Evolutionary conservation across 768 basidiomycete species (phyloP), one percentile per base, ranked within the genome.

Genomic region (Tulasnella sp.): DNA sequence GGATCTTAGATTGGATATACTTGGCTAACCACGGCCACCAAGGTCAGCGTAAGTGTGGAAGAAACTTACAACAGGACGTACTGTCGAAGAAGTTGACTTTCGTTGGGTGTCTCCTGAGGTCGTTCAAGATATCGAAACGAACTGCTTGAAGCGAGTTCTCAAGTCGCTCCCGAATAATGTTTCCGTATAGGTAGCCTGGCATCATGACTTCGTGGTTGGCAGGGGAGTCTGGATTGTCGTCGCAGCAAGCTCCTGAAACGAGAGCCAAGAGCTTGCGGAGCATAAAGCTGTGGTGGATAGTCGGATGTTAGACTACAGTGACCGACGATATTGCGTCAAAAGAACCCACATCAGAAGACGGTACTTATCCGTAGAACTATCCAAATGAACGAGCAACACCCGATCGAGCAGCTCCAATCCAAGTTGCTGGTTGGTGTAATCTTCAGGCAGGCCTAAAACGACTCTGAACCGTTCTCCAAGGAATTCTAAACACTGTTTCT

Each of bases 171-270:
- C 97, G 99, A 85, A 99, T 93, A 81, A 99, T 97, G 93, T 97
- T 98, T 70, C 91, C 91, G 82, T 97, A 99, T 31, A 99, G 83
- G 79, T 86, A 89, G 38, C 97, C 97, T 0, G 97, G 97, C 6
- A 99, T 89, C 15, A 99, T 87, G 68, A 97, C 95, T 81, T 99
- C 97, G 82, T 99, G 97, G 81, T 99, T 94, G 82, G 99, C 97
- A 77, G 97, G 96, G 0, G 96, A 99, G 87, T 99, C 97, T 5
- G 97, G 96, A 82, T 99, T 99, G 84, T 99, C 97, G 71, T 92
- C 87, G 80, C 92, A 93, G 79, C 94, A 97, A 58, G 91, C 89
- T 58, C 91, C 91, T 5, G 96, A 96, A 8, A 99, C 96, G 22
- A 95, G 85, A 1, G 94, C 88, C 80, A 94, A 99, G 15, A 99